phyloP scores from a whole-genome alignment of 257 asterid genomes.

The Euphrasia confusa region DNA sequence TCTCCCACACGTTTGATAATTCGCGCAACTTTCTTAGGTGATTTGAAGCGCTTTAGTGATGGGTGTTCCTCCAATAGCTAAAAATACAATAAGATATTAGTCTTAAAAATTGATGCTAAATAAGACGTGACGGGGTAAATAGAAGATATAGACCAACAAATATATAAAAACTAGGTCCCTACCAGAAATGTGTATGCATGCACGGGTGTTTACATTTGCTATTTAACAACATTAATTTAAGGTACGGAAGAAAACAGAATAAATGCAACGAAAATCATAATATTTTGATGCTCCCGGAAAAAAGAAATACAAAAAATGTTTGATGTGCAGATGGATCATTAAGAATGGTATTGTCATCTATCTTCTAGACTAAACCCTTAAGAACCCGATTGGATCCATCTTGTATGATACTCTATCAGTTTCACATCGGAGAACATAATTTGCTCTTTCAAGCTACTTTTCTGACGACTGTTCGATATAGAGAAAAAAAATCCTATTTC shows the following conservation, averaged over 20 bases:
- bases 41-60: conserved; percentile 59
- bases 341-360: not conserved
- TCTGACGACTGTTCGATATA: not conserved
- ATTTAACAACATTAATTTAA: conserved; percentile 3
- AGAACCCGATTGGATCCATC: not conserved
- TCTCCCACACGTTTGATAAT: conserved; percentile 63
- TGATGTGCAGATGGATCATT: not conserved
- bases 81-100: conserved; percentile 24
- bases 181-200: not conserved
- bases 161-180: not conserved
- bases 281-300: not conserved
- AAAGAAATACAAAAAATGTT: not conserved
- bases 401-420: not conserved
- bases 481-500: not conserved
- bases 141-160: not conserved
- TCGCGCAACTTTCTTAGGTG: conserved; percentile 53
- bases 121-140: not conserved
- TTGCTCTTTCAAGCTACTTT: not conserved
- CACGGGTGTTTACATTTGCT: not conserved
- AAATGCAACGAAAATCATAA: conserved; percentile 4
- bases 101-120: conserved; percentile 1
- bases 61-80: conserved; percentile 78
- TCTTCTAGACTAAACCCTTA: conserved; percentile 9
- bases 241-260: not conserved
- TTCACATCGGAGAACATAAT: not conserved